Percentiles rank a stretch among this genome's conserved stretches.
Conservation (phyloP, 179 eudicot genomes). For the Silene vulgaris region DNA sequence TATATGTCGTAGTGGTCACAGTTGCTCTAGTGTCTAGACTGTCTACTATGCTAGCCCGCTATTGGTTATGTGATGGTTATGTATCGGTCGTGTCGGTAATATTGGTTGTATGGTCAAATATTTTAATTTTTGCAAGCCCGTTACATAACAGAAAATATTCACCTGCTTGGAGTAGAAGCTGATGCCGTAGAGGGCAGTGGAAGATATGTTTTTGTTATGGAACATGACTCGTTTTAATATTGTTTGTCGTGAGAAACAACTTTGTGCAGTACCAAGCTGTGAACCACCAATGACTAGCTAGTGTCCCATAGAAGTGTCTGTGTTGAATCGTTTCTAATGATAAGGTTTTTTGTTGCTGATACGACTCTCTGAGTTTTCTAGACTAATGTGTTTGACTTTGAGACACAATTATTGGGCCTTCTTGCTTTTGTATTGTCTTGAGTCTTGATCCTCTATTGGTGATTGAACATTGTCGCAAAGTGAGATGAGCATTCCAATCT, state of each 20-base stretch:
- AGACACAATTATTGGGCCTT: not conserved
- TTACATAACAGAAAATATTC: not conserved
- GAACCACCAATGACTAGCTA: not conserved
- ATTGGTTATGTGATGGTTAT: not conserved
- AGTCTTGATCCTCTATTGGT: not conserved
- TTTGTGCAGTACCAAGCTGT: slow-evolving; percentile 3
- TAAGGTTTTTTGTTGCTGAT: not conserved
- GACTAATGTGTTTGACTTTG: not conserved
- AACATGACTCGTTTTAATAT: not conserved
- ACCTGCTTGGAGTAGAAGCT: not conserved
- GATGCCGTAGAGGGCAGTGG: not conserved
- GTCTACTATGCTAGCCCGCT: not conserved
- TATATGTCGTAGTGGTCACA: not conserved
- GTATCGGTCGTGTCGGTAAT: not conserved
- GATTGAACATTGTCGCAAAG: not conserved
- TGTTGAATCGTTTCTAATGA: not conserved
- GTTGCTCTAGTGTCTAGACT: not conserved
- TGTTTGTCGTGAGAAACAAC: not conserved
- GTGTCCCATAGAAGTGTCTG: slow-evolving; percentile 1
- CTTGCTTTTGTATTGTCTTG: not conserved
- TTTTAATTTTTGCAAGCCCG: not conserved
- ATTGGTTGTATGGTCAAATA: not conserved
- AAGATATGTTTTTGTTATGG: not conserved
- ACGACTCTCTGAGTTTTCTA: not conserved
- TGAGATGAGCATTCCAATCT: not conserved